Evolutionary conservation across 2,329 filamentous ascomycete species (phyloP), one percentile per base, ranked within the genome.

Genomic region (Apiospora koreana): DNA sequence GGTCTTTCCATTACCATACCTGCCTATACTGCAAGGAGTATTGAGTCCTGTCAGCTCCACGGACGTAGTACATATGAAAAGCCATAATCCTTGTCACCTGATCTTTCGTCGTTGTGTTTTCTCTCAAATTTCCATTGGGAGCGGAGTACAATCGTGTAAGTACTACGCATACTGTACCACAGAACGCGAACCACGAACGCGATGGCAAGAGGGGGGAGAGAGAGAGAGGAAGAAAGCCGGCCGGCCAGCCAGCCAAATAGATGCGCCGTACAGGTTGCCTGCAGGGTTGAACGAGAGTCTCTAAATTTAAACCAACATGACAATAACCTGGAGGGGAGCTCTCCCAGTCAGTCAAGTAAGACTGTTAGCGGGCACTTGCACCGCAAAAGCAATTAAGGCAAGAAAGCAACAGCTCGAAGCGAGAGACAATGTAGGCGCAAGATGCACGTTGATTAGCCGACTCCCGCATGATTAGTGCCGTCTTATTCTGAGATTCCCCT

Each of bases 1-100:
- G 54, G 54, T 38, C 54, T 38, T 62, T 38, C 18, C 54, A 23
- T 38, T 62, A n/a, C 18, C 54, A 38, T 10, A n/a, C 31, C 54
- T 62, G 31, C 54, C 31, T 62, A 62, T 62, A 62, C 54, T 62
- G 54, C 54, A 62, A 38, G 25, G 65, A 67, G 65, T n/a, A 67
- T n/a, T 67, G 65, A 31, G 41, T 54, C 66, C 66, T 68, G 66
- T 25, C n/a, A 31, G n/a, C 66, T 68, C 66, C 66, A 68, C 45
- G 66, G 28, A 42, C 45, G 66, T 54, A 28, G 66, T 31, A n/a
- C n/a, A n/a, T n/a, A 68, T 35, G 54, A 48, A 48, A 67, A 68
- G 66, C 54, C 66, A 68, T 38, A 10, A 68, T 54, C 66, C 66
- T 25, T 38, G 66, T 42, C 66, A 23, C 28, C 45, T 50, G 66